These are phyloP conservation scores for Conoideocrella luteorostrata DNA, from an alignment of 2,329 filamentous ascomycete genomes.

Conservation along the genomic window DNA sequence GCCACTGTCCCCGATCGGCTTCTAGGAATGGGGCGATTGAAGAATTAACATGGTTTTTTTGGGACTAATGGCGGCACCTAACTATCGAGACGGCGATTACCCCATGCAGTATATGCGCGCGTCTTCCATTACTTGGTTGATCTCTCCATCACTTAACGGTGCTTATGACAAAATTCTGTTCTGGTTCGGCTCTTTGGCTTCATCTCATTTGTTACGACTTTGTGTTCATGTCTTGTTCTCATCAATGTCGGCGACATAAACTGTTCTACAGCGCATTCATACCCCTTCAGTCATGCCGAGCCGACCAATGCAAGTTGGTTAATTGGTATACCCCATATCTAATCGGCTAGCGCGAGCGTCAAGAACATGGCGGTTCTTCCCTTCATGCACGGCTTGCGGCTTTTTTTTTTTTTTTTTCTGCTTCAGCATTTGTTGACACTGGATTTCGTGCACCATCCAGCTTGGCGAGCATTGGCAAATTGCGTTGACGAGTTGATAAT, in stretches of 20 bases:
- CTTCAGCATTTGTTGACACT: background rate
- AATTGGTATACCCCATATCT: constrained; percentile 22
- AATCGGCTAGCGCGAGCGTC: constrained; percentile 5
- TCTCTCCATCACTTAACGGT: constrained; percentile 1
- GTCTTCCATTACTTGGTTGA: no score
- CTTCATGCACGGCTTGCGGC: background rate
- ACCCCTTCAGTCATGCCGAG: background rate
- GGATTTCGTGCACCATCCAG: no score
- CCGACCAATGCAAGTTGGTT: constrained; percentile 7
- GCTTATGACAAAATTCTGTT: constrained; percentile 3
- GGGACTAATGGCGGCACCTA: constrained; percentile 6
- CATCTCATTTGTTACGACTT: background rate
- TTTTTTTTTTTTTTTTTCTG: background rate
- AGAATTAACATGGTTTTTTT: background rate
- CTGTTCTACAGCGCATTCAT: constrained; percentile 1
- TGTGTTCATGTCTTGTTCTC: background rate
- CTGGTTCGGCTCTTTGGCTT: background rate
- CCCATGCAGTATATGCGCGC: no score
- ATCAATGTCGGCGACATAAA: background rate
- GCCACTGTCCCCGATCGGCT: constrained; percentile 56
- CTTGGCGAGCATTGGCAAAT: no score
- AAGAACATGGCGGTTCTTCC: no score
- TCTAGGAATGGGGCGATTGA: constrained; percentile 27
- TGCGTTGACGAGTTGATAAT: no score
- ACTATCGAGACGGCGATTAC: constrained; percentile 9